phyloP scores from a whole-genome alignment of 164 flowering plant species.

The Vitis amurensis region DNA sequence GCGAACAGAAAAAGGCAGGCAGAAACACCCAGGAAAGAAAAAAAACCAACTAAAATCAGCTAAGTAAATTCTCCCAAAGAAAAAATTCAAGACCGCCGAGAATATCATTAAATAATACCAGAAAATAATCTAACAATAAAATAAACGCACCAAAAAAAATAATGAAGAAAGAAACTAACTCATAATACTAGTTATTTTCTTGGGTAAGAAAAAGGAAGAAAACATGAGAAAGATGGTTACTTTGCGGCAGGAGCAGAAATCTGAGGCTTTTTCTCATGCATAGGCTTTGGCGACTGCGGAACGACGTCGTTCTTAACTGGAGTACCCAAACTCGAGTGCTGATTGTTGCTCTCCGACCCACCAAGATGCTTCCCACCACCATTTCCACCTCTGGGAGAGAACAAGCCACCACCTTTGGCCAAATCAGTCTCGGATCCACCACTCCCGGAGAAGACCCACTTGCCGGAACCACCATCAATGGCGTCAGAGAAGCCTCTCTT shows the following conservation, averaged over 20 bases:
- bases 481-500: constrained; percentile 78
- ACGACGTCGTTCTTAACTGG: constrained; percentile 29
- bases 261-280: constrained; percentile 55
- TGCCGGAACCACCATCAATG: constrained; percentile 48
- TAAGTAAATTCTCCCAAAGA: too few relatives aligned
- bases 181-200: too few relatives aligned
- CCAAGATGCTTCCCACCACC: constrained; percentile 29
- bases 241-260: constrained; percentile 60
- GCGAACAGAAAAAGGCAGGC: background rate
- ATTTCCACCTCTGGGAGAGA: constrained; percentile 47
- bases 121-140: background rate
- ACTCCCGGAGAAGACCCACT: constrained; percentile 65
- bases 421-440: constrained; percentile 50
- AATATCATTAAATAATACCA: background rate
- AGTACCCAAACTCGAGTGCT: constrained; percentile 18
- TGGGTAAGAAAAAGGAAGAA: background rate
- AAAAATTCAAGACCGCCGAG: background rate
- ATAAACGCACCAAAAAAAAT: background rate
- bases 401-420: constrained; percentile 34
- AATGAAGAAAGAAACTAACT: background rate
- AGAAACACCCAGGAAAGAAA: background rate
- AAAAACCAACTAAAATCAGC: background rate
- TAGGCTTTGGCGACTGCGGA: constrained; percentile 31
- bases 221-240: constrained; percentile 24
- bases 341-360: constrained; percentile 27